Base-by-base conservation (phyloP, 106 monocot species). In the Phalaenopsis equestris region DNA sequence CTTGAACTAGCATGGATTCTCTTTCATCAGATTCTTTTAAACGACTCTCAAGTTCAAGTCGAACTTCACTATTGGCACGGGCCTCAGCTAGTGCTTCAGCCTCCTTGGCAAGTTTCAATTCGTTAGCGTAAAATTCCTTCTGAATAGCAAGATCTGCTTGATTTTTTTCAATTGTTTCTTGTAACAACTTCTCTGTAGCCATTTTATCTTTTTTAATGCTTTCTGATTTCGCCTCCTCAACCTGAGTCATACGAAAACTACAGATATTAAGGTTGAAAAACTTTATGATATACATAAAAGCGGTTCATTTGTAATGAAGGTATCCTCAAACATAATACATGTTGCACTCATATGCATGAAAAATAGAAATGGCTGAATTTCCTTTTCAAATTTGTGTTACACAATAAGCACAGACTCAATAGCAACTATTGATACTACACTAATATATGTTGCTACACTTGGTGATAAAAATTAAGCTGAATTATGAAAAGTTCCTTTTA, bases 61-160 rank as follows among this genome's bases (percentile, higher is more conserved):
- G 89, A 24, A 92, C 98, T 89, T 92, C 98, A 87, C 75, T 90
- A 86, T 92, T 93, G 17, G 77, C 94, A 43, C 94, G 87, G 79
- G 91, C 80, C 77, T 98, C 94, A 67, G 98, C 94, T 67, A 88
- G 82, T 75, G 94, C 89, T 85, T 98, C 94, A 81, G 94, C 98
- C 80, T 98, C 98, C 72, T 93, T 94, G 19, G 98, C 98, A 82
- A 88, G 89, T 86, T 90, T 94, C 72, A 98, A 82, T 47, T 94
- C 98, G 87, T 88, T 94, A 72, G 88, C 82, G 78, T 94, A 98
- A 84, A 94, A 94, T 86, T 98, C 98, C 84, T 98, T 98, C 78
- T 98, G 98, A 83, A 90, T 81, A 87, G 88, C 77, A 84, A 98
- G 87, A 73, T 98, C 98, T 65, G 84, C 84, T 84, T 93, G 94